Evolutionary conservation across 2,329 filamentous ascomycete species (phyloP), one percentile per base, ranked within the genome.

Genomic region (Claviceps sp.): DNA sequence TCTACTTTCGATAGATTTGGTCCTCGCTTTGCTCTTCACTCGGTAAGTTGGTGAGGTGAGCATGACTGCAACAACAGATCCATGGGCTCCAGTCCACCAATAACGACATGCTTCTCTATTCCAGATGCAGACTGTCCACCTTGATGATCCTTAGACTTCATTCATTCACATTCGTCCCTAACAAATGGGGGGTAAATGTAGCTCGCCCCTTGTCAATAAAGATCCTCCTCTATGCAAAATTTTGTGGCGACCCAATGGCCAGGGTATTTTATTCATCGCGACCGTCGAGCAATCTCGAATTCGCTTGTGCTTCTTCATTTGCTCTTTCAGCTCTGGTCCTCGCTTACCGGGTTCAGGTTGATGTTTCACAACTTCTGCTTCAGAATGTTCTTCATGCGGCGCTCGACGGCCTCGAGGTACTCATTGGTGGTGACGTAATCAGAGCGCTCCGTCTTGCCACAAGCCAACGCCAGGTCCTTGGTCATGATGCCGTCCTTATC

Each of bases 401-500:
- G 84, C 82, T 97, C 91, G 49, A 97, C 91, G 42, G 91, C 91
- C 65, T 86, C 81, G 65, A 98, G 74, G 75, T 97, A 98, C 74
- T 95, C 86, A 60, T 77, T 80, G 53, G 91, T 97, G 50, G 89
- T 96, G 60, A 95, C 93, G 72, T 90, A 97, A 65, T 88, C 84
- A 62, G 81, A 81, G 59, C 87, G 81, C 56, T 80, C 84, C 62
- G 85, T 89, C 78, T 90, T 90, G 63, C 93, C 93, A 68, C 87
- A 93, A 48, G 90, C 87, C 54, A 97, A 80, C n/a, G 93, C 93
- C 62, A 98, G 73, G 71, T 98, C 93, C 82, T 98, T 98, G 70
- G 93, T 98, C 93, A 97, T 98, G 74, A 97, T 86, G 57, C 87
- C 87, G 66, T 97, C 91, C 54, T 87, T 70, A 67, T 97, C 87